Base-by-base conservation (phyloP, 2,329 filamentous ascomycete species). In the Beauveria sp. region DNA sequence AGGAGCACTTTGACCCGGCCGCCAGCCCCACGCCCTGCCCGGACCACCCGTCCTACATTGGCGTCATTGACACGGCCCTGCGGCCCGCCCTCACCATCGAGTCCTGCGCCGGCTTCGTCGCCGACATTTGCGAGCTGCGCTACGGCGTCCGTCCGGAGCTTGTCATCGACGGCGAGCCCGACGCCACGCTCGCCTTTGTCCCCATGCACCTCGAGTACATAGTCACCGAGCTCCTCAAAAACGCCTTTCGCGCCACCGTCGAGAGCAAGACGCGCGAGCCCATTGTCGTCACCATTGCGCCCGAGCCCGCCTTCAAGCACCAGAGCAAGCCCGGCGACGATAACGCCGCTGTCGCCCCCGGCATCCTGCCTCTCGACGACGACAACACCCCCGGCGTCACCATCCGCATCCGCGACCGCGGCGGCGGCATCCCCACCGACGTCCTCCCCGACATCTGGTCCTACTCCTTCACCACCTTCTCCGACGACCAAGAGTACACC, bases 191-290 rank as follows among this genome's bases (percentile, higher is more conserved):
- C 71, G 92, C 93, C 22, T 95, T 96, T 70, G 88, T 99, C 9
- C 95, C 95, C 16, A 95, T 96, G 73, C 95, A 99, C 74, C 83
- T 99, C 26, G 93, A 98, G 75, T 99, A 99, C 74, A 97, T 99
- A 66, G 85, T 97, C 66, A 99, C 93, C 0, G 95, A 99, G 75
- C 82, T 99, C 1, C 83, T 99, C 63, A 99, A 99, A 75, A 99
- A 99, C 71, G 91, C 93, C 1, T 99, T 98, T 77, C 86, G 95
- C 49, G 93, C 95, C 4, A 96, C 91, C 0, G 87, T 98, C 10
- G 95, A 99, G 75, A 88, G 84, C 62, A 86, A 87, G n/a, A 88
- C 89, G 67, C 82, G 84, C 48, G 89, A 96, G 66, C 91, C 93
- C 1, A 82, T 99, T 46, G 90, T 96, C 66, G 88, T 98, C 64